Percentiles rank a stretch among this genome's conserved stretches.
Conservation (phyloP, 1,139 yeast genomes). For the Maudiozyma humilis region DNA sequence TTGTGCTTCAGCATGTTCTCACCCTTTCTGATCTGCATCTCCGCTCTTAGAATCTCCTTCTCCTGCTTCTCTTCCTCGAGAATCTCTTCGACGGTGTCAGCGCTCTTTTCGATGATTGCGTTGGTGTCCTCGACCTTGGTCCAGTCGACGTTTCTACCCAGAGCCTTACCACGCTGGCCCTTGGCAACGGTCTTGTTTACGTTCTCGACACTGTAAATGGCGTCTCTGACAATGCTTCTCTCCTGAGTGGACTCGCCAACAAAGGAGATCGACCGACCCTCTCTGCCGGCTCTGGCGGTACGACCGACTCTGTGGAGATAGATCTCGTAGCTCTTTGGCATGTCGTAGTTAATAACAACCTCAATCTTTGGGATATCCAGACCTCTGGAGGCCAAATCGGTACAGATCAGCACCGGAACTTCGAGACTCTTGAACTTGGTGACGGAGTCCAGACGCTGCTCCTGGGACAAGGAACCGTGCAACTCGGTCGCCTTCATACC, state of each 20-base stretch:
- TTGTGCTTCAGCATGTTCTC: slow-evolving; percentile 72
- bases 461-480: slow-evolving; percentile 92
- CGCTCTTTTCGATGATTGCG: slow-evolving; percentile 50
- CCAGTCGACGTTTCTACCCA: slow-evolving; percentile 88
- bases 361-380: slow-evolving; percentile 97
- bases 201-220: slow-evolving; percentile 57
- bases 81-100: slow-evolving; percentile 60
- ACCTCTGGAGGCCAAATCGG: slow-evolving; percentile 98
- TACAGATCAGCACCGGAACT: slow-evolving; percentile 85
- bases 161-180: slow-evolving; percentile 42
- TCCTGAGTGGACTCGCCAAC: slow-evolving; percentile 87
- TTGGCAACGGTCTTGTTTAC: slow-evolving; percentile 22
- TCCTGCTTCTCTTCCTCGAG: slow-evolving; percentile 82
- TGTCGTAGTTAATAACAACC: slow-evolving; percentile 85
- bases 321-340: slow-evolving; percentile 87
- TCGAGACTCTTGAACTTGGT: slow-evolving; percentile 71
- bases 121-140: slow-evolving; percentile 62
- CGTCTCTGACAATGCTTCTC: slow-evolving; percentile 79
- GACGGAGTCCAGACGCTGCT: slow-evolving; percentile 82
- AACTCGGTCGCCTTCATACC: slow-evolving; percentile 87
- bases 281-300: slow-evolving; percentile 98
- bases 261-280: slow-evolving; percentile 84
- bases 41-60: slow-evolving; percentile 79
- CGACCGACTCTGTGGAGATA: slow-evolving; percentile 97
- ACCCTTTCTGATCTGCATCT: slow-evolving; percentile 82